Conservation (phyloP, 768 basidiomycete genomes). For the Nidularia sp. region DNA sequence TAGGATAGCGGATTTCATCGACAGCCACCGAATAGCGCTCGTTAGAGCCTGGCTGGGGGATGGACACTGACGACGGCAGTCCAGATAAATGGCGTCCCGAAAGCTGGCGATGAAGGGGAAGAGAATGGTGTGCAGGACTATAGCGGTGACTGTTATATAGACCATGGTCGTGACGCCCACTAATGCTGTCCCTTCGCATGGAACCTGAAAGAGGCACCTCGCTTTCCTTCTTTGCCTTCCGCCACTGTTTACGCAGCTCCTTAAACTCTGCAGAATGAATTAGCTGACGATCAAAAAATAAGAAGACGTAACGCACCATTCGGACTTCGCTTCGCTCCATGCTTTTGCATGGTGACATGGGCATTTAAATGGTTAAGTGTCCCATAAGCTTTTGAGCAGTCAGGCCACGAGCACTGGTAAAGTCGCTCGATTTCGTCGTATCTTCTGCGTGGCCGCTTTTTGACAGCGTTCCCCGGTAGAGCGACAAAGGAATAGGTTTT, state of each 20-base stretch:
- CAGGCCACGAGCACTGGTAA: constrained; percentile 81
- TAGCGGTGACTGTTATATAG: constrained; percentile 23
- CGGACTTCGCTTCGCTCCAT: constrained; percentile 86
- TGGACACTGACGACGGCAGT: constrained; percentile 22
- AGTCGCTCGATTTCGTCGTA: constrained; percentile 96
- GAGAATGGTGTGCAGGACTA: constrained; percentile 15
- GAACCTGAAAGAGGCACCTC: constrained; percentile 21
- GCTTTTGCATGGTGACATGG: constrained; percentile 98
- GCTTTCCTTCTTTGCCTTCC: constrained; percentile 85
- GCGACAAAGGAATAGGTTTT: constrained; percentile 84
- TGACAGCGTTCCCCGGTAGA: constrained; percentile 75
- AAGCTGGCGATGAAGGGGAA: constrained; percentile 20
- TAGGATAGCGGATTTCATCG: constrained; percentile 26
- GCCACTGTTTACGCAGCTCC: constrained; percentile 94
- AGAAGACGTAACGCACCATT: constrained; percentile 57
- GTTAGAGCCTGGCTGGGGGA: constrained; percentile 16
- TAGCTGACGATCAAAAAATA: constrained; percentile 7
- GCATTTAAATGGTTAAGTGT: constrained; percentile 97
- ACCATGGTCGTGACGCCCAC: constrained; percentile 24
- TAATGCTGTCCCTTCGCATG: constrained; percentile 27
- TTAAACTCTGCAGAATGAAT: constrained; percentile 77
- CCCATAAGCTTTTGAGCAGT: constrained; percentile 82
- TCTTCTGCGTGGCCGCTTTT: constrained; percentile 78
- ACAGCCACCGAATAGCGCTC: constrained; percentile 23
- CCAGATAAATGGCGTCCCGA: constrained; percentile 19